Conservation (phyloP, 2,329 filamentous ascomycete species). For the Chaetomium sp. region DNA sequence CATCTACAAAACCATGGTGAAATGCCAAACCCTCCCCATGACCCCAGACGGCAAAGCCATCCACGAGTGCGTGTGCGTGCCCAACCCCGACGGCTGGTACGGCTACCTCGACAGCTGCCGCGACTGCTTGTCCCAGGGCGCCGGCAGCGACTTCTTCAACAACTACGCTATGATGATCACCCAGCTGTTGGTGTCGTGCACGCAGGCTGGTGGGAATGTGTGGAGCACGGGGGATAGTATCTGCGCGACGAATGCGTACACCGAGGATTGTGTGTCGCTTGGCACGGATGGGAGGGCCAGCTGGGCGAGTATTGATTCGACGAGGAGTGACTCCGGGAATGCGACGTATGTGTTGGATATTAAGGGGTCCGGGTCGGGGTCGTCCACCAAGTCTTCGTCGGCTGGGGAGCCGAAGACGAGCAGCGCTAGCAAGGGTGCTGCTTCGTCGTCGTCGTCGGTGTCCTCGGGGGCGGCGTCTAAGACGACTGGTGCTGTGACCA, state of each 20-base stretch:
- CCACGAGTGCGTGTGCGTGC: slow-evolving; percentile 10
- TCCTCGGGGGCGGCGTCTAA: too few relatives aligned
- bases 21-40: slow-evolving; percentile 6
- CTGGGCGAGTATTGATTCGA: slow-evolving; percentile 11
- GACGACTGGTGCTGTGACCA: too few relatives aligned
- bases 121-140: slow-evolving; percentile 7
- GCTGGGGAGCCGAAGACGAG: too few relatives aligned
- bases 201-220: slow-evolving; percentile 8
- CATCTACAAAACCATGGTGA: slow-evolving; percentile 13
- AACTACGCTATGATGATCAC: slow-evolving; percentile 9
- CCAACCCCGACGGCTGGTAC: slow-evolving; percentile 15
- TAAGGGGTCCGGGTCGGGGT: neutral
- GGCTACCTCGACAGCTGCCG: slow-evolving; percentile 8
- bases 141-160: slow-evolving; percentile 14
- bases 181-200: slow-evolving; percentile 14
- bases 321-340: neutral
- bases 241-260: slow-evolving; percentile 11
- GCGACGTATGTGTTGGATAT: slow-evolving; percentile 9
- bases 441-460: too few relatives aligned
- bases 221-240: slow-evolving; percentile 8
- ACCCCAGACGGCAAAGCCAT: neutral
- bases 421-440: too few relatives aligned
- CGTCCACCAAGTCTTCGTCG: too few relatives aligned
- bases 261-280: slow-evolving; percentile 6
- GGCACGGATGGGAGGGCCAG: slow-evolving; percentile 4